These are phyloP conservation scores for Trichoderma endophyticum DNA, from an alignment of 2,329 filamentous ascomycete genomes.

Conservation along the genomic window DNA sequence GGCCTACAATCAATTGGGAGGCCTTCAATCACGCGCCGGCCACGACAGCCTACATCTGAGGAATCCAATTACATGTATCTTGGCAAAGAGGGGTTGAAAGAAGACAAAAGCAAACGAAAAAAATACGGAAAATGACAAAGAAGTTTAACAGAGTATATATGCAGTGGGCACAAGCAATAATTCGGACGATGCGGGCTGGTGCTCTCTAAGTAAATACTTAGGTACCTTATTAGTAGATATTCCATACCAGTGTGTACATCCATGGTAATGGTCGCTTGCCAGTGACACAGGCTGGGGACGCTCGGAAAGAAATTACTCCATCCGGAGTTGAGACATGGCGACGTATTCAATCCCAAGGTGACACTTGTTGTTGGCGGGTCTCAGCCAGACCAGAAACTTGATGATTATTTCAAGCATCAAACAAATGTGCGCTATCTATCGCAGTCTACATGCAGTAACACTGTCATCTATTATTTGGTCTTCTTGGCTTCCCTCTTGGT, in stretches of 20 bases:
- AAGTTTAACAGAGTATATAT: background rate
- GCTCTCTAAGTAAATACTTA: background rate
- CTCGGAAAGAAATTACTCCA: background rate
- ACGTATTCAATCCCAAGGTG: background rate
- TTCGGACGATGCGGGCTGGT: too few relatives aligned
- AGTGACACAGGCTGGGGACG: background rate
- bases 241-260: too few relatives aligned
- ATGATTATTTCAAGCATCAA: background rate
- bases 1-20: background rate
- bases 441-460: background rate
- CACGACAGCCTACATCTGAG: background rate
- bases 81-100: too few relatives aligned
- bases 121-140: too few relatives aligned
- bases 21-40: background rate
- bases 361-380: too few relatives aligned
- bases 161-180: background rate
- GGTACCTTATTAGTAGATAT: too few relatives aligned
- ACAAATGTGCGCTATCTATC: background rate
- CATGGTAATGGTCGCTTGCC: too few relatives aligned
- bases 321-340: background rate
- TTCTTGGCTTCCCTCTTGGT: slow-evolving; percentile 27
- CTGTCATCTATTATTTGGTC: background rate
- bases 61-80: too few relatives aligned
- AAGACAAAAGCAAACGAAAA: too few relatives aligned
- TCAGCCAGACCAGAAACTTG: too few relatives aligned